Base-by-base conservation (phyloP, 169 alveolate genomes). In the Babesia bigemina region DNA sequence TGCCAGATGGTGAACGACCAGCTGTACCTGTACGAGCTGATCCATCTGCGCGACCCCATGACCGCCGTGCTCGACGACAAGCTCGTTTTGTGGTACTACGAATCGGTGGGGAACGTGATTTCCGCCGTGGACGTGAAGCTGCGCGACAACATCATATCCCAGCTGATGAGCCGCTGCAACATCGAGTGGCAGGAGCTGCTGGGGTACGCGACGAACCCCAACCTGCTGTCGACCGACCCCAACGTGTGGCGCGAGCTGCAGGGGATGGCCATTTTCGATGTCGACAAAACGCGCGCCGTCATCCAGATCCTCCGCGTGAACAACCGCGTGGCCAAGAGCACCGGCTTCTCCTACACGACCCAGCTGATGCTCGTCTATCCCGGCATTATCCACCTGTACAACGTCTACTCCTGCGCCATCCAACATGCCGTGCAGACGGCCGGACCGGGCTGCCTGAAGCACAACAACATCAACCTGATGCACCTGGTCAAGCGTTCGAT, bases 401-500 rank as follows among this genome's bases (percentile, higher is more conserved):
- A 66, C 59, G 49, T 73, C 55, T 83, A 74, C 52, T 36, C 85
- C 47, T 39, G 71, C 62, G 67, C 66, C 53, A 83, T 83, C 61
- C 86, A 73, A 36, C 48, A 71, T 29, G 75, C 74, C 17, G 86
- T 83, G 44, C 29, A 50, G 49, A 45, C 75, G 16, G 75, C 70
- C 4, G 90, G 90, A 22, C 66, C 65, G 17, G 44, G 47, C 28
- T 28, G 63, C 21, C 24, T 83, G 49, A 83, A 83, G 48, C 85
- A 83, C 55, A 74, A 52, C 44, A 66, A 57, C 50, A 63, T 78
- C 89, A 97, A 86, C 95, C 93, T 50, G 88, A 90, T 61, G 94
- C 95, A 45, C 74, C 81, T 86, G 58, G 86, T 84, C 70, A 86
- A 79, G 61, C 65, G 94, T 36, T 81, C 91, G 19, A 84, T 90